Evolutionary conservation across 2,329 filamentous ascomycete species (phyloP).

Genomic region (Xylaria sp.): DNA sequence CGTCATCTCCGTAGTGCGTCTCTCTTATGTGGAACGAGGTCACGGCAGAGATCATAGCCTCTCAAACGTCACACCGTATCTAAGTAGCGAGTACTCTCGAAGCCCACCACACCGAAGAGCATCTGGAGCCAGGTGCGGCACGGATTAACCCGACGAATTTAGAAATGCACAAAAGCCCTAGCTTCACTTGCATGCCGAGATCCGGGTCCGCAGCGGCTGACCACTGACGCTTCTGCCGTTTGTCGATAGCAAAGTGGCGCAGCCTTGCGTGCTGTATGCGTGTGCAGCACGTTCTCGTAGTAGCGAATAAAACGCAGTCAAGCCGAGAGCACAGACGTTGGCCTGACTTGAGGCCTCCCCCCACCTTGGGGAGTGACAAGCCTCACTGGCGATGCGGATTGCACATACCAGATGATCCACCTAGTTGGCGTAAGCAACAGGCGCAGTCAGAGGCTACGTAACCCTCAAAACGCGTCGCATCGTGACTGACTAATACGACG

Average conservation of each 20-base stretch:
- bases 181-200: constrained; percentile 11
- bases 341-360: background rate
- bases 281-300: background rate
- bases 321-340: background rate
- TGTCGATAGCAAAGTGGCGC: background rate
- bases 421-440: constrained; percentile 18
- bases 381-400: constrained; percentile 14
- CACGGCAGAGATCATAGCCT: background rate
- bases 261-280: background rate
- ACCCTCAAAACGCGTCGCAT: background rate
- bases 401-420: background rate
- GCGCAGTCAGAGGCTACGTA: constrained; percentile 5
- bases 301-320: background rate
- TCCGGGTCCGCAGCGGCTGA: constrained; percentile 7
- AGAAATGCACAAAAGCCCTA: background rate
- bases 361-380: background rate
- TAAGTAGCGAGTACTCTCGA: background rate
- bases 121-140: background rate
- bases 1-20: constrained; percentile 34
- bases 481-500: background rate
- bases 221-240: background rate
- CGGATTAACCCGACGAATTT: background rate
- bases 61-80: background rate
- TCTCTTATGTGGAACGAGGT: background rate
- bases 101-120: background rate